Evolutionary conservation across 768 basidiomycete genomes (phyloP), one percentile per base, ranked within the genome.

Genomic region (Tulasnella sp.): DNA sequence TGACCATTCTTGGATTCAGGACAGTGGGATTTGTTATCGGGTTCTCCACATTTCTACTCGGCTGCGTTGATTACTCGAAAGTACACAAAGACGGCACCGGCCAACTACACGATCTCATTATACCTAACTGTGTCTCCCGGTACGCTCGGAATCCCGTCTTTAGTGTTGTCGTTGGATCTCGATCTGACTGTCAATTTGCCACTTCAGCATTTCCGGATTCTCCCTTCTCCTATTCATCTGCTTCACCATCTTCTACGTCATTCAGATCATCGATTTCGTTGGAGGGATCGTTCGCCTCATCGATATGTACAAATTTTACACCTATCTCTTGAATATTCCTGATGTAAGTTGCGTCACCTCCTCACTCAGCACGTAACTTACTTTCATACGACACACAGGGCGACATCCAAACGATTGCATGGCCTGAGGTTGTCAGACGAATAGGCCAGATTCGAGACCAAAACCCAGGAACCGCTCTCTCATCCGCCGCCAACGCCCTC

Each of bases 1-100:
- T 76, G 25, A 76, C 49, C 36, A 69, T 75, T 52, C 37, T 19
- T 38, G 42, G 19, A 74, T 71, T 42, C 83, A 99, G 97, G 79
- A 99, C 97, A 78, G 91, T 97, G 31, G 96, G 96, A 67, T 99
- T 99, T 83, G 97, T 99, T 71, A 98, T 99, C 80, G 89, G 88
- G n/a, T 99, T 99, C 83, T 97, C 97, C 15, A 97, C 96, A 11
- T 99, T 99, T 82, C 86, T 99, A 15, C 83, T 97, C 7, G 93
- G 96, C 17, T 99, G 97, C 83, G 88, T 99, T 78, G 96, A 99
- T 82, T 99, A 97, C 82, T 89, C 91, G 42, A 87, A 87, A 49
- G 88, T 99, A 77, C 88, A 88, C 76, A 88, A 87, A 25, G 90
- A 91, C 76, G 86, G 88, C 36, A 85, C 88, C 54, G 90, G 88